These are phyloP conservation scores for Selaginella tamariscina DNA, from an alignment of 75 land plant species.

Conservation along the genomic window DNA sequence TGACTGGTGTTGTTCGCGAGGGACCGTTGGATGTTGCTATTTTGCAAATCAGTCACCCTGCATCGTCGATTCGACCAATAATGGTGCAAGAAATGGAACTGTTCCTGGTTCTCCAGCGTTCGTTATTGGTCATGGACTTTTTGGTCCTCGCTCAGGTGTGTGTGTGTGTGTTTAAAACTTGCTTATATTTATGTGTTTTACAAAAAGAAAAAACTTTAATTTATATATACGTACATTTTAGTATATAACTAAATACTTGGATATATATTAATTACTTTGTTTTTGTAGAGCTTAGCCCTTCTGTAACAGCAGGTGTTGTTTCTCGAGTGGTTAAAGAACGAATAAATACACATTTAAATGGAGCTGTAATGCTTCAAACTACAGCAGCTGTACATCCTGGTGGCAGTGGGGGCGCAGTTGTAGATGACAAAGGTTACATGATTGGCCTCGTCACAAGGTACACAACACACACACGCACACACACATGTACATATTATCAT, in stretches of 20 bases:
- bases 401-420: conserved; percentile 88
- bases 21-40: conserved; percentile 86
- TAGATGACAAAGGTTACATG: conserved; percentile 69
- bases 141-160: conserved; percentile 88
- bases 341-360: background rate
- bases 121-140: conserved; percentile 88
- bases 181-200: too few species aligned
- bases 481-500: too few species aligned
- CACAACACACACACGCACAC: background rate
- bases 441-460: conserved; percentile 93
- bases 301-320: conserved; percentile 64
- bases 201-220: background rate
- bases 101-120: conserved; percentile 44
- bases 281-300: conserved; percentile 47
- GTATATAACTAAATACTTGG: background rate
- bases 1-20: too few species aligned
- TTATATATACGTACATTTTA: background rate
- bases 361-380: conserved; percentile 77
- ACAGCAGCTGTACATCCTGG: conserved; percentile 97
- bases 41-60: conserved; percentile 48
- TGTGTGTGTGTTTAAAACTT: too few species aligned
- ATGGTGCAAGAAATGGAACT: conserved; percentile 34
- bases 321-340: conserved; percentile 55
- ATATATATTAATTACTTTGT: background rate
- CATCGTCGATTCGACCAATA: conserved; percentile 47